Percentiles rank a stretch among this genome's conserved stretches.
phyloP scores from a whole-genome alignment of 139 green algal species.

The Diplosphaera chodatii region DNA sequence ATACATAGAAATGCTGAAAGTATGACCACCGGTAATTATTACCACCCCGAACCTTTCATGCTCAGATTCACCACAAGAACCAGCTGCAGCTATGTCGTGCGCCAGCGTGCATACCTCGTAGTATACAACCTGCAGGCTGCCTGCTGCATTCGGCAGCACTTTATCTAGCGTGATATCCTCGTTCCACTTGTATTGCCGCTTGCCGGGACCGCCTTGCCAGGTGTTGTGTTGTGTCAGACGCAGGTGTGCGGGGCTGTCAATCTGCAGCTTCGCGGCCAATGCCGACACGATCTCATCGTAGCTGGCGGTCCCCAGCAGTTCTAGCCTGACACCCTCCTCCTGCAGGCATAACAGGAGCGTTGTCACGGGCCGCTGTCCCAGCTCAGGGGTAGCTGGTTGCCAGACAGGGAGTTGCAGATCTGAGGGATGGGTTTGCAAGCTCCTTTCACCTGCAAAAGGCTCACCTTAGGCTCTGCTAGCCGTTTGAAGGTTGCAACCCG shows the following conservation, averaged over 20 bases:
- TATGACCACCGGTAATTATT: too few relatives aligned
- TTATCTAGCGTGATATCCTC: not conserved
- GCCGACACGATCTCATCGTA: slow-evolving; percentile 75
- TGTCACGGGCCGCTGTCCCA: too few relatives aligned
- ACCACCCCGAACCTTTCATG: too few relatives aligned
- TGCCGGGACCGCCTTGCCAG: slow-evolving; percentile 45
- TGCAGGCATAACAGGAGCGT: too few relatives aligned
- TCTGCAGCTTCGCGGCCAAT: slow-evolving; percentile 49
- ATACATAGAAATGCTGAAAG: too few relatives aligned
- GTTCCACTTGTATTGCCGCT: not conserved
- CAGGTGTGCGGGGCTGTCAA: slow-evolving; percentile 33
- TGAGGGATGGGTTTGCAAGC: not conserved
- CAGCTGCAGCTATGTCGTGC: not conserved
- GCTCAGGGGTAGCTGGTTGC: not conserved
- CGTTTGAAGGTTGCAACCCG: slow-evolving; percentile 59
- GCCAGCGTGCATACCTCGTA: not conserved
- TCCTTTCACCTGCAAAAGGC: too few relatives aligned
- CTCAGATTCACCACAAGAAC: too few relatives aligned
- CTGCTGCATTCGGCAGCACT: not conserved
- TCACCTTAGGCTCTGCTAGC: slow-evolving; percentile 39
- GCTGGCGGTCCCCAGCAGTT: slow-evolving; percentile 67
- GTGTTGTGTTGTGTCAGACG: slow-evolving; percentile 78
- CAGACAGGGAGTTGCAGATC: not conserved
- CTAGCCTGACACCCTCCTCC: slow-evolving; percentile 69
- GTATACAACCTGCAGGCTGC: not conserved